Conservation (phyloP, 2,329 filamentous ascomycete species). For the Septoria linicola region DNA sequence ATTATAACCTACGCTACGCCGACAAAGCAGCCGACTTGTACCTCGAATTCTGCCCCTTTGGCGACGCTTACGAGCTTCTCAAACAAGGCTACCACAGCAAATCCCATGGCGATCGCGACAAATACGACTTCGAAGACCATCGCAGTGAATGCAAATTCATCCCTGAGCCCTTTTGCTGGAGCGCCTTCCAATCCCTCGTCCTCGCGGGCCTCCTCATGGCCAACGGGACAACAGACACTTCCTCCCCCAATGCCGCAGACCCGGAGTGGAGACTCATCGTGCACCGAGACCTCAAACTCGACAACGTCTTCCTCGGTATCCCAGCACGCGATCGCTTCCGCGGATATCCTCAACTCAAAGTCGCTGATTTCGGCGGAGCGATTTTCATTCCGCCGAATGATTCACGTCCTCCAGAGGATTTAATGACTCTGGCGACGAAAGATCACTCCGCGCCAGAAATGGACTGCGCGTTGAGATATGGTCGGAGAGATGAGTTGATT, state of each 20-base stretch:
- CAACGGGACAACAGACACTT: not conserved
- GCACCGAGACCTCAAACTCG: slow-evolving; percentile 92
- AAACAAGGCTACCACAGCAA: not conserved
- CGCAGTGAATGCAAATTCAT: not conserved
- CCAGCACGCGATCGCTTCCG: not conserved
- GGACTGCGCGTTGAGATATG: not conserved
- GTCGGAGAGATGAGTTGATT: not conserved
- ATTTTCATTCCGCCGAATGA: not conserved
- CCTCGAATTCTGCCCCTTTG: slow-evolving; percentile 8
- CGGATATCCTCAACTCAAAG: not conserved
- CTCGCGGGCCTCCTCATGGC: slow-evolving; percentile 7
- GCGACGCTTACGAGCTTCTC: not conserved
- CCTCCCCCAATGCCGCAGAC: not conserved
- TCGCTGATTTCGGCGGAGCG: not conserved
- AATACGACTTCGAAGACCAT: not conserved
- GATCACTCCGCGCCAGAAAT: not conserved
- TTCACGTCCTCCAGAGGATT: not conserved
- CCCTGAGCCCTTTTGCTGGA: slow-evolving; percentile 13
- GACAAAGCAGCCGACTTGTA: not conserved
- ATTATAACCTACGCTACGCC: not conserved
- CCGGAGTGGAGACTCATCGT: slow-evolving; percentile 70
- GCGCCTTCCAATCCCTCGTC: slow-evolving; percentile 2
- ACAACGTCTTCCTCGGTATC: slow-evolving; percentile 90
- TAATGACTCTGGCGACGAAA: not conserved
- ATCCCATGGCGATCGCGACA: not conserved